phyloP scores from a whole-genome alignment of 805 yeast species.

The Kurtzmaniella fragi region DNA sequence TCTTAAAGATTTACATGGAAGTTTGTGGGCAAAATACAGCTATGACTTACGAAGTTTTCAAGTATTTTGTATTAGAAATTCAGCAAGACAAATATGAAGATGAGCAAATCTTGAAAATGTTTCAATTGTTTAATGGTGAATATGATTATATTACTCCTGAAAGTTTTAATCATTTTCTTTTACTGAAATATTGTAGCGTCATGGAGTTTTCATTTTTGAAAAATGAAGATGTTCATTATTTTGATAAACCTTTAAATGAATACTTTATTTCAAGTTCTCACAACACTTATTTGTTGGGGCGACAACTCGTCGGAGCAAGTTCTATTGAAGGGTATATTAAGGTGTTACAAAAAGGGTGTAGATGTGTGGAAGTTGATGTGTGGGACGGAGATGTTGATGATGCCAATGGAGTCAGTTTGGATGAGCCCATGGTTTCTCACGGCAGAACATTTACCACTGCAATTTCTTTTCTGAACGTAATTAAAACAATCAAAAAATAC shows the following conservation, averaged over 20 bases:
- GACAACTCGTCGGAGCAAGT: constrained; percentile 82
- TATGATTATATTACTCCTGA: constrained; percentile 19
- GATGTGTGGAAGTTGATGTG: constrained; percentile 91
- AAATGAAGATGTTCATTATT: constrained; percentile 15
- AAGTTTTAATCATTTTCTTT: constrained; percentile 31
- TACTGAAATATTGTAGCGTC: constrained; percentile 17
- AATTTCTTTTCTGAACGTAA: constrained; percentile 62
- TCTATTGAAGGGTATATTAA: constrained; percentile 87
- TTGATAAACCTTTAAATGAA: constrained; percentile 62
- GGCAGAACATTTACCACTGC: constrained; percentile 81
- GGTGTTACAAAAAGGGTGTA: constrained; percentile 85
- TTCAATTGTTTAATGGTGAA: constrained; percentile 18
- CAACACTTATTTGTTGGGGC: constrained; percentile 84
- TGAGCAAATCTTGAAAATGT: constrained; percentile 22
- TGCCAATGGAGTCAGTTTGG: constrained; percentile 2
- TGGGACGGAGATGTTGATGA: constrained; percentile 63
- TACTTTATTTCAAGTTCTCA: constrained; percentile 92
- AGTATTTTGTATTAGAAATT: constrained; percentile 35
- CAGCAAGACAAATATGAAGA: constrained; percentile 44
- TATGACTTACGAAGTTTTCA: constrained; percentile 20
- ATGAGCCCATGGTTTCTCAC: constrained; percentile 84
- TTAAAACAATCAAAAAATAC: constrained; percentile 70
- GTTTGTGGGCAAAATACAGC: constrained; percentile 14
- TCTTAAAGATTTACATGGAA: constrained; percentile 44
- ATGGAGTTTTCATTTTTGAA: constrained; percentile 1